Evolutionary conservation across 805 yeast genomes (phyloP).

Genomic region (Starmera quercuum): DNA sequence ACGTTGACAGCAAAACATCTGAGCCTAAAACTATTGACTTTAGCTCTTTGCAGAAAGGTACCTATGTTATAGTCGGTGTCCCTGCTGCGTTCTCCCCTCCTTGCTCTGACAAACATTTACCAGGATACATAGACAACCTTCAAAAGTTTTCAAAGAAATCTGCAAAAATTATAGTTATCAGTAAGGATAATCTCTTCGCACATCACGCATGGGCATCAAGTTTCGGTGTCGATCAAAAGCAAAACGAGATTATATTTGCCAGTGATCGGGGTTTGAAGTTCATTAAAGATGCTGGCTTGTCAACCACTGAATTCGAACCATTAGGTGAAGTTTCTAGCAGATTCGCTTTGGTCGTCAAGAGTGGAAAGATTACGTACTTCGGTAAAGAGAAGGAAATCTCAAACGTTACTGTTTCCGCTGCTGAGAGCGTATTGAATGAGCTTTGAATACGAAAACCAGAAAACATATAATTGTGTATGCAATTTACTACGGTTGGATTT

Average conservation of each 20-base stretch:
- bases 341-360: slow-evolving; percentile 60
- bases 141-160: too few species aligned
- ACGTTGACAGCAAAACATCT: too few species aligned
- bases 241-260: slow-evolving; percentile 42
- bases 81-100: too few species aligned
- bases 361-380: slow-evolving; percentile 40
- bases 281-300: slow-evolving; percentile 39
- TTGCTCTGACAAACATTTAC: too few species aligned
- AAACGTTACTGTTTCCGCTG: slow-evolving; percentile 29
- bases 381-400: slow-evolving; percentile 27
- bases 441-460: slow-evolving; percentile 15
- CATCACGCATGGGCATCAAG: slow-evolving; percentile 51
- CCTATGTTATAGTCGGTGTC: too few species aligned
- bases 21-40: too few species aligned
- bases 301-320: slow-evolving; percentile 43
- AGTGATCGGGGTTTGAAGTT: slow-evolving; percentile 55
- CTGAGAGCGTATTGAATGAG: slow-evolving; percentile 23
- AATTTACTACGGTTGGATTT: too few species aligned
- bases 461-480: too few species aligned
- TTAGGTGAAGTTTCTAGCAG: slow-evolving; percentile 45
- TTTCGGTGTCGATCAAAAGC: slow-evolving; percentile 22
- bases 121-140: too few species aligned
- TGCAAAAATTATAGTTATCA: too few species aligned
- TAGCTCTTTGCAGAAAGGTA: too few species aligned
- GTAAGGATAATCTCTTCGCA: too few species aligned